Evolutionary conservation across 2,329 filamentous ascomycete genomes (phyloP).

Genomic region (Onygena corvina): DNA sequence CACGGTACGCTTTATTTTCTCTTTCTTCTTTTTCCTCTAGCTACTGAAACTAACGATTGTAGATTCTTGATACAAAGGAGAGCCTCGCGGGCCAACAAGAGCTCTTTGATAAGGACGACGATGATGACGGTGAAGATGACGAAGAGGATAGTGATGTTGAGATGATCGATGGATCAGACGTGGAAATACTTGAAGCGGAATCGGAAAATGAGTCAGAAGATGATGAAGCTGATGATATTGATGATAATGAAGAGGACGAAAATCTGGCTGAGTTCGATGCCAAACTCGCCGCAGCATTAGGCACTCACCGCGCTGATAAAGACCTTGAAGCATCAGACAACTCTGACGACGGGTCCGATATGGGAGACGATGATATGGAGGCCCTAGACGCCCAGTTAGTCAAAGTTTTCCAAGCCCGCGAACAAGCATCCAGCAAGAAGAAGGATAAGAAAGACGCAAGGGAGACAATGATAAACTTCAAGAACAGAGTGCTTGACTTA

Average conservation of each 20-base stretch:
- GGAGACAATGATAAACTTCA: slow-evolving; percentile 84
- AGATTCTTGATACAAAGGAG: slow-evolving; percentile 67
- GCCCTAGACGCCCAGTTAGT: slow-evolving; percentile 69
- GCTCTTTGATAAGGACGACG: slow-evolving; percentile 63
- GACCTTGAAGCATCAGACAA: slow-evolving; percentile 45
- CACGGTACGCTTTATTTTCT: slow-evolving; percentile 24
- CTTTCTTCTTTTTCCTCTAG: neutral
- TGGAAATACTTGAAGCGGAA: slow-evolving; percentile 37
- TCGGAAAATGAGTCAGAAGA: slow-evolving; percentile 46
- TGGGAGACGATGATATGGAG: slow-evolving; percentile 95
- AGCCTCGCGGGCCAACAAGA: slow-evolving; percentile 72
- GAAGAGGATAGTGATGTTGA: slow-evolving; percentile 21
- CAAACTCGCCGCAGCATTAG: slow-evolving; percentile 64
- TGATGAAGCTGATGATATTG: slow-evolving; percentile 21
- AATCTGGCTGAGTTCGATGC: slow-evolving; percentile 22
- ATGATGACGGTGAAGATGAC: slow-evolving; percentile 13
- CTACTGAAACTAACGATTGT: slow-evolving; percentile 19
- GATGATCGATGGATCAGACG: slow-evolving; percentile 23
- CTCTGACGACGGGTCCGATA: slow-evolving; percentile 57
- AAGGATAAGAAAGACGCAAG: slow-evolving; percentile 79
- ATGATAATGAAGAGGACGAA: slow-evolving; percentile 15
- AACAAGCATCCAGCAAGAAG: slow-evolving; percentile 57
- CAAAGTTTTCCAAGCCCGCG: slow-evolving; percentile 71
- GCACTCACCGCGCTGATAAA: slow-evolving; percentile 51
- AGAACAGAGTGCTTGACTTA: slow-evolving; percentile 81